Percentiles rank a stretch among this genome's conserved stretches.
Evolutionary conservation across 2,329 filamentous ascomycete genomes (phyloP).

Genomic region (Alternaria ethzedia): DNA sequence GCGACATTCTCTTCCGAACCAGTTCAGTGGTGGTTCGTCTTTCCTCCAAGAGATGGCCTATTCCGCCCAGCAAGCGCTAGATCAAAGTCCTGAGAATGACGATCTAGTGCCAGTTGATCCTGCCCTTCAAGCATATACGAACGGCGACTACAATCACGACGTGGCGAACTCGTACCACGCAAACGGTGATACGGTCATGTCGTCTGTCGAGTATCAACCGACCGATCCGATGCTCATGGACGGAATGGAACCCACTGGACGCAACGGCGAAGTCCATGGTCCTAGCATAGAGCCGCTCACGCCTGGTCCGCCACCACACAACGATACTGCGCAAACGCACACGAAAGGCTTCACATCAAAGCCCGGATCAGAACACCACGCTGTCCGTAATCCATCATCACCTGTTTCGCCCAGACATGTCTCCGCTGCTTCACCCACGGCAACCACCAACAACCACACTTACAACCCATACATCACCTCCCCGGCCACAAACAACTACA

Average conservation of each 20-base stretch:
- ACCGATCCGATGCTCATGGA: slow-evolving; percentile 24
- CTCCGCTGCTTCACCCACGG: slow-evolving; percentile 16
- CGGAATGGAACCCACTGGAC: slow-evolving; percentile 16
- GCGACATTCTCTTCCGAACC: slow-evolving; percentile 32
- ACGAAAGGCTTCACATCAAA: slow-evolving; percentile 18
- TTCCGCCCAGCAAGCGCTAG: slow-evolving; percentile 37
- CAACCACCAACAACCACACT: slow-evolving; percentile 16
- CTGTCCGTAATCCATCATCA: slow-evolving; percentile 24
- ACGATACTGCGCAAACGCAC: slow-evolving; percentile 10
- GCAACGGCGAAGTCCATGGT: slow-evolving; percentile 19
- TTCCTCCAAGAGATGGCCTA: slow-evolving; percentile 37
- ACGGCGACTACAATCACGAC: slow-evolving; percentile 20
- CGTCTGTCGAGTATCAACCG: slow-evolving; percentile 41
- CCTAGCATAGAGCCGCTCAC: slow-evolving; percentile 37
- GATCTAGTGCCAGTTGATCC: slow-evolving; percentile 39
- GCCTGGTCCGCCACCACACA: slow-evolving; percentile 25
- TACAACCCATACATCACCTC: slow-evolving; percentile 21
- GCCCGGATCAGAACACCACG: slow-evolving; percentile 9
- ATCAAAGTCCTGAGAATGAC: slow-evolving; percentile 25
- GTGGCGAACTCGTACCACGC: slow-evolving; percentile 20
- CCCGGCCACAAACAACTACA: slow-evolving; percentile 24
- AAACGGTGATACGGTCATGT: slow-evolving; percentile 39
- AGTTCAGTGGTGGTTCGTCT: slow-evolving; percentile 26
- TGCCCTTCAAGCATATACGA: slow-evolving; percentile 32
- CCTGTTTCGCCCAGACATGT: slow-evolving; percentile 28